These are phyloP conservation scores for Ophiocordyceps australis DNA, from an alignment of 2,329 filamentous ascomycete genomes.

Conservation along the genomic window DNA sequence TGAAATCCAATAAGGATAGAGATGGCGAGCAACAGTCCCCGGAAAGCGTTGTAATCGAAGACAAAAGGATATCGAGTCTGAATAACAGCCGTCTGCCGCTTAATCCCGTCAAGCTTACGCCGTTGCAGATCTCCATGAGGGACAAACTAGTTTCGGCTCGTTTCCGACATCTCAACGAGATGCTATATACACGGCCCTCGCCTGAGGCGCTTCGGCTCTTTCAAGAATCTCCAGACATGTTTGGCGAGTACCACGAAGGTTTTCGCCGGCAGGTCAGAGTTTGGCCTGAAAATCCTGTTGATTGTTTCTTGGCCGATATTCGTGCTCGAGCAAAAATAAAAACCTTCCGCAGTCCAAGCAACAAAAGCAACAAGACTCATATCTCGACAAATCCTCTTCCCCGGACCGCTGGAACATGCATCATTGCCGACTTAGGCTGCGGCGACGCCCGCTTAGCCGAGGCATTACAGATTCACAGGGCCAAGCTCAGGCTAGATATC, in stretches of 20 bases:
- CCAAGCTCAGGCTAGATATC: conserved; percentile 54
- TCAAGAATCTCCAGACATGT: conserved; percentile 74
- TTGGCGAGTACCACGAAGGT: conserved; percentile 87
- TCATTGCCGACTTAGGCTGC: conserved; percentile 82
- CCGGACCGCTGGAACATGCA: conserved; percentile 52
- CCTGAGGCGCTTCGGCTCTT: conserved; percentile 71
- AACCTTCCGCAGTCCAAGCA: conserved; percentile 4
- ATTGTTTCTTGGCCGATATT: conserved; percentile 63
- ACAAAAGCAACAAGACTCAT: conserved; percentile 11
- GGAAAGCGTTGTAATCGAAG: conserved; percentile 7
- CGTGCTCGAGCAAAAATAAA: conserved; percentile 43
- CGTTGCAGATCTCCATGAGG: conserved; percentile 84
- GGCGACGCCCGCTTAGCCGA: conserved; percentile 73
- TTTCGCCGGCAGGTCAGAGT: conserved; percentile 90
- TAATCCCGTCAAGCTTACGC: conserved; percentile 52
- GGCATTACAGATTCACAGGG: conserved; percentile 42
- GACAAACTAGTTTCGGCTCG: conserved; percentile 88
- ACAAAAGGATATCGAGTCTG: conserved; percentile 14
- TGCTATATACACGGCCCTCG: conserved; percentile 84
- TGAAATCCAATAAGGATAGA: conserved; percentile 4
- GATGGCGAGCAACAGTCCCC: conserved; percentile 3
- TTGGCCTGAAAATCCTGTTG: conserved; percentile 94
- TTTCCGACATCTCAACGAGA: conserved; percentile 94
- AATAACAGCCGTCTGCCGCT: too few relatives aligned
- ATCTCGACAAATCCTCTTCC: conserved; percentile 36